phyloP scores from a whole-genome alignment of 441 rosid genomes.

The Manihot esculenta region DNA sequence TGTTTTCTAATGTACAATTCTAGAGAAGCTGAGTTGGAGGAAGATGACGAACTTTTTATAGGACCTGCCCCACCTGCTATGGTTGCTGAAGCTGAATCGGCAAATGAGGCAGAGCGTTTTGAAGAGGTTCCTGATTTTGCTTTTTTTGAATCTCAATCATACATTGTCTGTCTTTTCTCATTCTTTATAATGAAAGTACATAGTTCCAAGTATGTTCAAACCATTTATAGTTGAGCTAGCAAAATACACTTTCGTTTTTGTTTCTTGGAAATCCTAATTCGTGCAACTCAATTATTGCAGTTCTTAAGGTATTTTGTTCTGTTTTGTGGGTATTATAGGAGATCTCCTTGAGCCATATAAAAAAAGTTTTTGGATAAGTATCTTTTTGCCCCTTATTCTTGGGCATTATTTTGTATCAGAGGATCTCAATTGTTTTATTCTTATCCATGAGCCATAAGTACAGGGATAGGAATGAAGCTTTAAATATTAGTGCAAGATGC shows the following conservation, averaged over 20 bases:
- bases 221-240: background rate
- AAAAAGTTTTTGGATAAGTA: background rate
- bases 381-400: background rate
- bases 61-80: constrained; percentile 93
- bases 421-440: too few species aligned
- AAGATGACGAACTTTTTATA: constrained; percentile 69
- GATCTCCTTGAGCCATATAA: background rate
- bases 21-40: constrained; percentile 88
- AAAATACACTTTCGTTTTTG: background rate
- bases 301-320: background rate
- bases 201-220: background rate
- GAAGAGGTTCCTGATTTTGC: constrained; percentile 67
- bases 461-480: background rate
- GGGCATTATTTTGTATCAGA: background rate
- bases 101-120: constrained; percentile 92
- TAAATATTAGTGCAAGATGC: background rate
- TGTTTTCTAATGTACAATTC: constrained; percentile 24
- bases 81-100: constrained; percentile 88
- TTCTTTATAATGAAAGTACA: background rate
- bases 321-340: background rate
- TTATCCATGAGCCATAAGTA: background rate
- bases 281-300: background rate
- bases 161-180: constrained; percentile 17
- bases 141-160: constrained; percentile 14
- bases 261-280: background rate